Conservation (phyloP, 306 rosid species). For the Benincasa hispida region DNA sequence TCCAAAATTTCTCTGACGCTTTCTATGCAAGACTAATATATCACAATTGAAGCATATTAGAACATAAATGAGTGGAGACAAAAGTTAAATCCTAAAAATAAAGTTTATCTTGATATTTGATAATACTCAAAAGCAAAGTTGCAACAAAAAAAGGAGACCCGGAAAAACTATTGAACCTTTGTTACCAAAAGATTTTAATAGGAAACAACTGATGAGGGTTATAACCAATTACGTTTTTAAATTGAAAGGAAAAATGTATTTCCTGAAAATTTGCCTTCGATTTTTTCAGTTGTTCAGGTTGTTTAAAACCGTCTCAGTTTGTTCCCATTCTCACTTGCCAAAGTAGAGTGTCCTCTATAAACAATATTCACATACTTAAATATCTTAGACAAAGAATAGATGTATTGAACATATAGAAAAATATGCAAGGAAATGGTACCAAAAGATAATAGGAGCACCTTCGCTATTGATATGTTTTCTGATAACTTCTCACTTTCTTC, state of each 20-base stretch:
- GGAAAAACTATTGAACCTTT: neutral
- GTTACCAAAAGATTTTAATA: neutral
- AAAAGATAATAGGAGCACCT: conserved; percentile 28
- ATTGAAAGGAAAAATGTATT: neutral
- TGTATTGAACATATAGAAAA: neutral
- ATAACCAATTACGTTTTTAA: neutral
- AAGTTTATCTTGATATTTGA: neutral
- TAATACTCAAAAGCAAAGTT: neutral
- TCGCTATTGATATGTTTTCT: conserved; percentile 36
- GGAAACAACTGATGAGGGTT: neutral
- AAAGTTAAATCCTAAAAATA: neutral
- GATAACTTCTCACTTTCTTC: conserved; percentile 45
- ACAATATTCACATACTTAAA: neutral
- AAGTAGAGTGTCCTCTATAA: neutral
- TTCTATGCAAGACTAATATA: conserved; percentile 46
- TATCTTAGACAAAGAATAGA: neutral
- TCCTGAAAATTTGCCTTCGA: neutral
- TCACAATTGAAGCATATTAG: neutral
- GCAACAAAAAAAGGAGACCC: neutral
- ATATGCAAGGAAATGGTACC: neutral
- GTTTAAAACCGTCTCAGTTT: neutral
- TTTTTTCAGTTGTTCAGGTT: neutral
- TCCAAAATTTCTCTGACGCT: conserved; percentile 36
- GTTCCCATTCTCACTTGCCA: neutral
- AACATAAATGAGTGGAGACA: neutral